These are phyloP conservation scores for Torulaspora delbrueckii DNA, from an alignment of 805 yeast species.

Conservation along the genomic window DNA sequence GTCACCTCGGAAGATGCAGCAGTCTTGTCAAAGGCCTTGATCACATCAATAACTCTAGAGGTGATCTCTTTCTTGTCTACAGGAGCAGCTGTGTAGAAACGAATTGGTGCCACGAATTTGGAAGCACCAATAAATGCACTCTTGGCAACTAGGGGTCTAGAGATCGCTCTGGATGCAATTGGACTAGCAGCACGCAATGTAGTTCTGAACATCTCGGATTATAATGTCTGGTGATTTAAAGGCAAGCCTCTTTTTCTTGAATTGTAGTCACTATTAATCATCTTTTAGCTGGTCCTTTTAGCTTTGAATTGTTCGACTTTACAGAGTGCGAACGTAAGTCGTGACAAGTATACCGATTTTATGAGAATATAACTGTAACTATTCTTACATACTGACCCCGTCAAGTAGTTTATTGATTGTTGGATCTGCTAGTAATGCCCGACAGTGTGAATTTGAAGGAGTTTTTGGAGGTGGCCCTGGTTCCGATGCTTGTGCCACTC, in stretches of 20 bases:
- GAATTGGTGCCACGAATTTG: conserved; percentile 20
- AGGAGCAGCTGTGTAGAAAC: conserved; percentile 57
- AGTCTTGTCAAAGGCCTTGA: conserved; percentile 59
- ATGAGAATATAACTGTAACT: neutral
- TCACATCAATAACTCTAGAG: conserved; percentile 74
- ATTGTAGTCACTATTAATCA: neutral
- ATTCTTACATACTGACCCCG: neutral
- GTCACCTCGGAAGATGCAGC: conserved; percentile 41
- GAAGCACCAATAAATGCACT: conserved; percentile 29
- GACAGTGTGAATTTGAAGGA: conserved; percentile 3
- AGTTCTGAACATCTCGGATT: conserved; percentile 46
- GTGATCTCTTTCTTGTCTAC: conserved; percentile 74
- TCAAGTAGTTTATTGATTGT: neutral
- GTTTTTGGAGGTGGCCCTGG: neutral
- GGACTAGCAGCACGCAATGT: conserved; percentile 41
- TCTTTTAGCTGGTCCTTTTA: neutral
- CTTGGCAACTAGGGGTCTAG: conserved; percentile 36
- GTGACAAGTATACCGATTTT: conserved; percentile 3
- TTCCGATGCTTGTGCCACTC: neutral
- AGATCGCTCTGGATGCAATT: conserved; percentile 30
- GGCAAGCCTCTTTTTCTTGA: neutral
- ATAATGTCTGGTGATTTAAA: neutral
- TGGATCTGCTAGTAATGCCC: conserved; percentile 3
- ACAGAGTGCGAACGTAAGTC: neutral
- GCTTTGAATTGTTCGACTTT: neutral